Evolutionary conservation across 768 basidiomycete genomes (phyloP).

Genomic region (Sporobolomyces pararoseus): DNA sequence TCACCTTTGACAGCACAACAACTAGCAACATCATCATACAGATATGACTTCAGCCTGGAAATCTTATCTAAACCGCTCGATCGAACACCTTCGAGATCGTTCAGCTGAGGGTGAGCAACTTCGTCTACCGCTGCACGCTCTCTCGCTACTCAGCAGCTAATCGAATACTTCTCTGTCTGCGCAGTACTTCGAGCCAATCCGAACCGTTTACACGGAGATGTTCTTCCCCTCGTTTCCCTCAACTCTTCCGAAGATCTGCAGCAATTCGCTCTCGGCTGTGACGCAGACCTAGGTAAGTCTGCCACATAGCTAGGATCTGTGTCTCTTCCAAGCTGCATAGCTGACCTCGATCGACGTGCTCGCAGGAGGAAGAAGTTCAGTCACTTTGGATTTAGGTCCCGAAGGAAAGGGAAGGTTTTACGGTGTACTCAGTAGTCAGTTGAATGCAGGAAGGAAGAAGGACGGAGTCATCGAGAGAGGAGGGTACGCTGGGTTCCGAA

Average conservation of each 20-base stretch:
- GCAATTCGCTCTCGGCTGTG: conserved; percentile 73
- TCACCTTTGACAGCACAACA: not conserved
- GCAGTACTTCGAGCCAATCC: conserved; percentile 43
- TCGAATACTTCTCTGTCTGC: not conserved
- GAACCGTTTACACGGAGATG: not conserved
- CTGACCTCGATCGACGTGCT: not conserved
- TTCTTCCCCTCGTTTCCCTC: conserved; percentile 59
- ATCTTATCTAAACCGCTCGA: conserved; percentile 36
- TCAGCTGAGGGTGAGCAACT: conserved; percentile 30
- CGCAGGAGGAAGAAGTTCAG: conserved; percentile 57
- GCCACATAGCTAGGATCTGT: no score
- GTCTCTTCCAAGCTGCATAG: no score
- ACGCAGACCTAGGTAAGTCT: conserved; percentile 76
- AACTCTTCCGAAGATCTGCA: conserved; percentile 60
- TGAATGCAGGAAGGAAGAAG: conserved; percentile 49
- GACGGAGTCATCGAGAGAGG: conserved; percentile 54
- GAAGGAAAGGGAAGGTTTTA: conserved; percentile 63
- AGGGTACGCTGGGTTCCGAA: conserved; percentile 88
- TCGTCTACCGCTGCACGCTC: no score
- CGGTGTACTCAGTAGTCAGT: conserved; percentile 70
- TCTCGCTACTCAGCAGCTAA: not conserved
- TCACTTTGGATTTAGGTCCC: conserved; percentile 66
- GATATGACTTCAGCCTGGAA: conserved; percentile 32
- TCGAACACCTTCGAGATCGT: conserved; percentile 42
- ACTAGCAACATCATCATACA: not conserved